phyloP scores from a whole-genome alignment of 345 rosid genomes.

The Aquilaria malaccensis region DNA sequence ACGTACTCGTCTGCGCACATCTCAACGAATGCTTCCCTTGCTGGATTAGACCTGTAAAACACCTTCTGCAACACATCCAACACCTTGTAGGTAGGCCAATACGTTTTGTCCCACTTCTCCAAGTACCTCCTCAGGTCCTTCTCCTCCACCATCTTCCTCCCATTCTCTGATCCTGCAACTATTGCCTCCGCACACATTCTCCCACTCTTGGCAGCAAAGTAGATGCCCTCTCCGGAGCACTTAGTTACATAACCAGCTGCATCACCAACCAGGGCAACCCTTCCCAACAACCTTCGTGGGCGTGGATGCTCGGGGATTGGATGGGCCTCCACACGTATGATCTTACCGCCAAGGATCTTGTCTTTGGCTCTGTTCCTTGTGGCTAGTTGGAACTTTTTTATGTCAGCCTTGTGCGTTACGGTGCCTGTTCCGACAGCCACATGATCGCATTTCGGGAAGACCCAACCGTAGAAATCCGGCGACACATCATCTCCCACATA shows the following conservation, averaged over 20 bases:
- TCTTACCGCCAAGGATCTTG: conserved; percentile 86
- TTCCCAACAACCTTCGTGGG: conserved; percentile 53
- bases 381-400: conserved; percentile 84
- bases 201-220: conserved; percentile 93
- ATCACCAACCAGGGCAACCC: conserved; percentile 82
- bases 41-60: conserved; percentile 83
- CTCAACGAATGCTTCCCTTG: conserved; percentile 90
- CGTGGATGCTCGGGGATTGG: conserved; percentile 91
- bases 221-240: conserved; percentile 90
- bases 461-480: conserved; percentile 95
- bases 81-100: conserved; percentile 92
- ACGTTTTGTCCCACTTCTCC: conserved; percentile 96
- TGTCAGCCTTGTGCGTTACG: conserved; percentile 87
- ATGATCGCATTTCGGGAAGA: conserved; percentile 95
- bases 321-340: conserved; percentile 87
- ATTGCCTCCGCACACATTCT: conserved; percentile 95
- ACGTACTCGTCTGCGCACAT: conserved; percentile 89
- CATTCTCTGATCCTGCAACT: conserved; percentile 70
- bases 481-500: conserved; percentile 95
- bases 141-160: conserved; percentile 85
- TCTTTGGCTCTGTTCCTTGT: conserved; percentile 84
- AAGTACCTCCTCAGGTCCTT: conserved; percentile 80
- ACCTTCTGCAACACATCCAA: conserved; percentile 82
- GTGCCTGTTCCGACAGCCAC: conserved; percentile 96
- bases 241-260: conserved; percentile 94